Percentiles rank a stretch among this genome's conserved stretches.
phyloP scores from a whole-genome alignment of 106 monocot species.

The Dioscorea alata region DNA sequence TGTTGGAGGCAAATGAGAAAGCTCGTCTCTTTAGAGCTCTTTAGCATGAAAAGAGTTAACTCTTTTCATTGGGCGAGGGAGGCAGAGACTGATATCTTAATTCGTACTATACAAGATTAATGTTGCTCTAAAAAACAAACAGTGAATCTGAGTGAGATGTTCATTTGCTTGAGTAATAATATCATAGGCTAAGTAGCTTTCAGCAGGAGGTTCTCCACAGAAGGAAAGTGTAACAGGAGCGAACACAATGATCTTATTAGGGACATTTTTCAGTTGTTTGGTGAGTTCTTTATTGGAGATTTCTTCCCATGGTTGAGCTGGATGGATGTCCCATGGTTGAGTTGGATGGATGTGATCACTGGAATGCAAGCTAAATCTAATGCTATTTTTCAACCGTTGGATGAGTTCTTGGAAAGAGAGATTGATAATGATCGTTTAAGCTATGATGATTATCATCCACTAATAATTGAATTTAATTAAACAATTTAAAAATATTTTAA shows the following conservation, averaged over 20 bases:
- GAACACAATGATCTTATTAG: conserved; percentile 8
- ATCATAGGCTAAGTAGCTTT: conserved; percentile 9
- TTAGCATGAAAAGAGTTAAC: conserved; percentile 2
- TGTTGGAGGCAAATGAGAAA: conserved; percentile 10
- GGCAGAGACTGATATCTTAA: conserved; percentile 2
- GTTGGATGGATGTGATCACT: conserved; percentile 11
- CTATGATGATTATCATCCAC: too few species aligned
- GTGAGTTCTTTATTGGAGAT: conserved; percentile 12
- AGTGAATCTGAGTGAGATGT: conserved; percentile 27
- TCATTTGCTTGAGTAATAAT: conserved; percentile 4
- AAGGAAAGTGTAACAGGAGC: conserved; percentile 1
- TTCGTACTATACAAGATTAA: conserved; percentile 2
- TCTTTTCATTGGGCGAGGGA: not conserved
- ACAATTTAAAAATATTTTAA: too few species aligned
- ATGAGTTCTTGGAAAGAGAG: too few species aligned
- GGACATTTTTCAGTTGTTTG: conserved; percentile 9
- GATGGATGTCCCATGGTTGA: too few species aligned
- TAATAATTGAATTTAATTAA: too few species aligned
- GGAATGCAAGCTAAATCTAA: conserved; percentile 7
- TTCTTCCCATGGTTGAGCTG: conserved; percentile 20
- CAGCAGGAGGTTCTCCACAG: conserved; percentile 1
- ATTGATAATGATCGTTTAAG: too few species aligned
- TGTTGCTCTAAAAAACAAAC: too few species aligned
- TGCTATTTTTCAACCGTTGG: conserved; percentile 6
- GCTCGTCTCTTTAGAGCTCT: not conserved